Base-by-base conservation (phyloP, 2,329 filamentous ascomycete species). In the Ciborinia camelliae region DNA sequence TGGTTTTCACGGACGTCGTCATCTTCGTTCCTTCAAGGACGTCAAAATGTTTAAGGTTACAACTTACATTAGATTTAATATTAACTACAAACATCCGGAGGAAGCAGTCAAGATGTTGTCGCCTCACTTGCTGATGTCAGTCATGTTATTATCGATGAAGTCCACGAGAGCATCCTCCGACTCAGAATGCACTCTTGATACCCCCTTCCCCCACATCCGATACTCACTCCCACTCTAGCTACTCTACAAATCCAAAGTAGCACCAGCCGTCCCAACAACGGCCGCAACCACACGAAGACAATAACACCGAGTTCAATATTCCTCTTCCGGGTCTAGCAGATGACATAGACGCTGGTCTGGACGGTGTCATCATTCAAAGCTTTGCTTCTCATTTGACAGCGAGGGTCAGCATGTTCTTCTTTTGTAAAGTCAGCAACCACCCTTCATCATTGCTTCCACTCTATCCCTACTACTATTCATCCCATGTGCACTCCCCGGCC, bases 111-210 rank as follows among this genome's bases (percentile, higher is more conserved):
- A 30, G 91, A 96, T 73, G 87, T 97, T 0, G 84, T 91, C 61
- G 85, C 89, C 26, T 91, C 92, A 47, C 78, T 99, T 54, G 90
- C 91, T 7, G 91, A 97, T 76, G 89, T 99, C 68, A 97, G 91
- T 70, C 95, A 99, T 75, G 86, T 99, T 9, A 90, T 98, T 23
- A 92, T 98, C 52, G 94, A 99, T 75, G 94, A 99, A 77, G 94
- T 98, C 3, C 94, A 99, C 78, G 94, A 99, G 77, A n/a, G n/a
- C n/a, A n/a, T n/a, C n/a, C n/a, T n/a, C n/a, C n/a, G n/a, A n/a
- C n/a, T n/a, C n/a, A n/a, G n/a, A n/a, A n/a, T n/a, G n/a, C n/a
- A n/a, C n/a, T n/a, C n/a, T n/a, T 3, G 39, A 43, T 43, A 20
- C 20, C 5, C 15, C 39, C 15, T 6, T 43, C 39, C 15, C 7